Base-by-base conservation (phyloP, 306 rosid species). In the Astragalus membranaceus region DNA sequence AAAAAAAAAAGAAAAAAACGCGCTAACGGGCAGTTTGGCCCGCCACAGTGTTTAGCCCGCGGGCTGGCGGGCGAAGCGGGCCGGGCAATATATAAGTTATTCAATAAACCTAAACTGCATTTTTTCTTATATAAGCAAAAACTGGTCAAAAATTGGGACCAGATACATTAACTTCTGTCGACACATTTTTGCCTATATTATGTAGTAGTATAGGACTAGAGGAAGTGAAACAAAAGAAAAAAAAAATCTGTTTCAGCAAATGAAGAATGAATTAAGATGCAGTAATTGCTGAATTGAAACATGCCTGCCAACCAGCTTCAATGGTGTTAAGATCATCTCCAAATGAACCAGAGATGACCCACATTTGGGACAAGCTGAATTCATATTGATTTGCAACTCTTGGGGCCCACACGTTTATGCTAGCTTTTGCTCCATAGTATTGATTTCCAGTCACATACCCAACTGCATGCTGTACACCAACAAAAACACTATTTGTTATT, bases 301-400 rank as follows among this genome's bases (percentile, higher is more conserved):
- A 44, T 79, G 67, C 99, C 99, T 95, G 99, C 99, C 99, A 95
- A 67, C 99, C 99, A 78, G 97, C 97, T 85, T 95, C 99, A 80
- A 95, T 91, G 43, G 99, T 91, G 81, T 95, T 95, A 32, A 95
- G 95, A 36, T 95, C 99, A 17, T 95, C 83, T 6, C 99, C 97
- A 72, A 95, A 95, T 42, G 97, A 87, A 75, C 99, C 99, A 23
- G 99, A 89, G 49, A 95, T 95, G 64, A 95, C 95, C 99, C 99
- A 95, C 89, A 95, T 82, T 81, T 95, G 99, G 10, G 99, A 95
- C 77, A 95, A 75, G 54, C 99, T 95, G 86, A 95, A 95, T 81
- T 95, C 99, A 74, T 95, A 84, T 75, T 89, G 97, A 76, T 87
- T 92, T 10, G 74, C 81, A 20, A 95, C 97, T 0, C 72, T 52